These are phyloP conservation scores for Pythium scleroteichum DNA, from an alignment of 352 stramenopile species.

Conservation along the genomic window DNA sequence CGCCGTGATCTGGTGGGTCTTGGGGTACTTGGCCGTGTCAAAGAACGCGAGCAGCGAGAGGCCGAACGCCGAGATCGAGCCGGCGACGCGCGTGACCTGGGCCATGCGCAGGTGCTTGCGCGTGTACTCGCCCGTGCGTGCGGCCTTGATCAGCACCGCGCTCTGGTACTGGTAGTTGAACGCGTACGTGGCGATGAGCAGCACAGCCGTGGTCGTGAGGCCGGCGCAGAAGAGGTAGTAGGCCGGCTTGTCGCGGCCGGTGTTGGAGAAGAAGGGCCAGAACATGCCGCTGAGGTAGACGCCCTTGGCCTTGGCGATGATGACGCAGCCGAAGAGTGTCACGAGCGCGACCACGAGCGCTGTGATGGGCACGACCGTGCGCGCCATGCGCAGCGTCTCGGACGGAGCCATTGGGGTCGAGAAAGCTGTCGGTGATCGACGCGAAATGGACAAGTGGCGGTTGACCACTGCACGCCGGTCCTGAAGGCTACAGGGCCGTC, in stretches of 20 bases:
- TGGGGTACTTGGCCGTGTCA: constrained; percentile 46
- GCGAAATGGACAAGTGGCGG: not conserved
- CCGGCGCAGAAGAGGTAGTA: constrained; percentile 66
- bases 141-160: constrained; percentile 27
- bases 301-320: constrained; percentile 56
- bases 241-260: constrained; percentile 53
- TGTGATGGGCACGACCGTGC: constrained; percentile 31
- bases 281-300: constrained; percentile 54
- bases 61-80: constrained; percentile 43
- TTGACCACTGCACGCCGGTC: too few relatives aligned
- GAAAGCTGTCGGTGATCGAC: not conserved
- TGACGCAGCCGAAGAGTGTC: constrained; percentile 52
- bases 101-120: constrained; percentile 29
- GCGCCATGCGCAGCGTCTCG: constrained; percentile 6
- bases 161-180: constrained; percentile 57
- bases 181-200: constrained; percentile 48
- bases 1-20: constrained; percentile 43
- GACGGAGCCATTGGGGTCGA: constrained; percentile 6
- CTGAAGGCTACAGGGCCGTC: too few relatives aligned
- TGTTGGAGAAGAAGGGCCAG: constrained; percentile 68
- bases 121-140: constrained; percentile 16
- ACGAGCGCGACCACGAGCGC: constrained; percentile 43
- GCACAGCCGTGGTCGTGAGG: constrained; percentile 43
- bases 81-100: constrained; percentile 31
- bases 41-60: constrained; percentile 60